Base-by-base conservation (phyloP, 441 rosid genomes). In the Arabidopsis hybrid region DNA sequence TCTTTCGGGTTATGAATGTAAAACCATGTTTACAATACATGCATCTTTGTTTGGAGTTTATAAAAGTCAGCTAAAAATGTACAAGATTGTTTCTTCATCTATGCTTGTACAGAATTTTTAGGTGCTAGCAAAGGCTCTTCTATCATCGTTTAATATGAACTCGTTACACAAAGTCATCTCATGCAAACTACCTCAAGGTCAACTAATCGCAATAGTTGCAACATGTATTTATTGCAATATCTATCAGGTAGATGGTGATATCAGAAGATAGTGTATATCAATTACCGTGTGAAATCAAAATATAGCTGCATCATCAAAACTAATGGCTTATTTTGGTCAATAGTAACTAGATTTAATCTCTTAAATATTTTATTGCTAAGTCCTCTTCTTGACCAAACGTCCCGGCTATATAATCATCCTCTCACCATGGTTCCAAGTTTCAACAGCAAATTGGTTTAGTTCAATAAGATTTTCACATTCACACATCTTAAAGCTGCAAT, bases 281-380 rank as follows among this genome's bases (percentile, higher is more conserved):
- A 21, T 32, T 70, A 51, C 57, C 1, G 12, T 70, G 39, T 76
- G 72, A 71, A 57, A 12, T 42, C 72, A 71, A 65, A 39, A 65
- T 17, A 58, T 51, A 9, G 42, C 32, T 76, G 49, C 67, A 70
- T 69, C 60, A 63, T 49, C 67, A 32, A 65, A 21, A 39, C 49
- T 5, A 71, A 32, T 58, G 31, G 62, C 14, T 65, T 59, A 8
- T 35, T n/a, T 58, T 77, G 72, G 80, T 77, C 80, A 71, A 71
- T 40, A 32, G 67, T 63, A 38, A 63, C 34, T 64, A 47, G 34
- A 17, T 40, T 68, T 71, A 58, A 63, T 58, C 64, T 39, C 21
- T 39, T 12, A n/a, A 11, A 29, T 34, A 17, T 11, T 77, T 59
- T 65, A 64, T 77, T 70, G 42, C 29, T 7, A 14, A 58, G 63